Evolutionary conservation across 2,329 filamentous ascomycete genomes (phyloP).

Genomic region (Trematosphaeria pertusa): DNA sequence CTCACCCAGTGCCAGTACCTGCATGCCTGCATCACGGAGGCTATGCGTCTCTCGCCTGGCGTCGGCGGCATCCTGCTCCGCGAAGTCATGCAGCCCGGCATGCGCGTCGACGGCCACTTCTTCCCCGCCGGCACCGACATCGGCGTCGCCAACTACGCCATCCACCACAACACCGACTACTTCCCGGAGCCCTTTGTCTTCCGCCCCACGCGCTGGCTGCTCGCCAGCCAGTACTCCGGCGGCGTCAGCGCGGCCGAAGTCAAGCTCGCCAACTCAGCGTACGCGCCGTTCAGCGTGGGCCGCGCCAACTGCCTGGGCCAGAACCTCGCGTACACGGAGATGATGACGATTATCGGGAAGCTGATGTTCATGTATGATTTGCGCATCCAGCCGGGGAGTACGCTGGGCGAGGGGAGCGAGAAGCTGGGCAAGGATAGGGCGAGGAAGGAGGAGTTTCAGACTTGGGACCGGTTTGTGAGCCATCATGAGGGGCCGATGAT

Average conservation of each 20-base stretch:
- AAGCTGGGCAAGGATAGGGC: too few relatives aligned
- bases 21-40: constrained; percentile 42
- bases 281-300: constrained; percentile 8
- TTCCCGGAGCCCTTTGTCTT: constrained; percentile 25
- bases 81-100: constrained; percentile 25
- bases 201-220: constrained; percentile 28
- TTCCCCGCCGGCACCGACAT: constrained; percentile 31
- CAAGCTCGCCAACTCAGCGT: constrained; percentile 54
- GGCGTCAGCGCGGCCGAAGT: background rate
- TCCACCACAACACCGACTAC: constrained; percentile 32
- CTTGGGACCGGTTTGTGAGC: too few relatives aligned
- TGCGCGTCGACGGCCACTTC: constrained; percentile 25
- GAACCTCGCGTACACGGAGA: constrained; percentile 7
- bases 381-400: too few relatives aligned
- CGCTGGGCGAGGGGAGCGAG: too few relatives aligned
- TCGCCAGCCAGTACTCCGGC: too few relatives aligned
- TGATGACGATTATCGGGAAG: constrained; percentile 56
- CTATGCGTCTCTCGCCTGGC: constrained; percentile 39
- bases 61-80: constrained; percentile 27
- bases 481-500: too few relatives aligned
- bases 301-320: constrained; percentile 1
- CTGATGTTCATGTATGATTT: too few relatives aligned
- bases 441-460: too few relatives aligned
- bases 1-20: constrained; percentile 33
- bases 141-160: constrained; percentile 27